Percentiles rank a stretch among this genome's conserved stretches.
Conservation (phyloP, 768 basidiomycete genomes). For the Dendrothele bispora region DNA sequence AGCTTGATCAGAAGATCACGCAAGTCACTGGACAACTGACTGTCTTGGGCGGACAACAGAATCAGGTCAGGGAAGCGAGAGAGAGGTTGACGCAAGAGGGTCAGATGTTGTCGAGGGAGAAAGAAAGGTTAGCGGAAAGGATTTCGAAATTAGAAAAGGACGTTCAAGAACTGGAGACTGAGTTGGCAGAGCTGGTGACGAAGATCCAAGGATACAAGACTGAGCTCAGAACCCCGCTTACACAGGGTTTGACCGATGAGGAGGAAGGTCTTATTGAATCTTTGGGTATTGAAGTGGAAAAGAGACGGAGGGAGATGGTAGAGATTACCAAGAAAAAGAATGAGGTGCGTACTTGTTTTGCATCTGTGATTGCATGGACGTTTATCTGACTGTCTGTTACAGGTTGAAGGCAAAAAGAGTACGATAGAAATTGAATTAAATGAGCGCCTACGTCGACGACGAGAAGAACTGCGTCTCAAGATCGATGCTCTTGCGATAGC, state of each 20-base stretch:
- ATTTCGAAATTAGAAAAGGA: slow-evolving; percentile 65
- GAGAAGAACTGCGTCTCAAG: slow-evolving; percentile 75
- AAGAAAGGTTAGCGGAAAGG: slow-evolving; percentile 64
- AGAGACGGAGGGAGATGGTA: slow-evolving; percentile 65
- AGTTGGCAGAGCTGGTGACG: slow-evolving; percentile 59
- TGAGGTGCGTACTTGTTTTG: slow-evolving; percentile 52
- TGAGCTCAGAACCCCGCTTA: slow-evolving; percentile 77
- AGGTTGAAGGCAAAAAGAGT: slow-evolving; percentile 79
- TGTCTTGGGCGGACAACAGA: slow-evolving; percentile 66
- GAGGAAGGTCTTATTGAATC: slow-evolving; percentile 68
- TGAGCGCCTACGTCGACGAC: slow-evolving; percentile 79
- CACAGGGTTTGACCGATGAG: slow-evolving; percentile 66
- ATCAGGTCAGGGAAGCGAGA: slow-evolving; percentile 65
- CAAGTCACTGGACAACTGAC: slow-evolving; percentile 70
- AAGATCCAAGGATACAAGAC: slow-evolving; percentile 63
- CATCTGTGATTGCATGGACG: slow-evolving; percentile 7
- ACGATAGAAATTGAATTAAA: slow-evolving; percentile 90
- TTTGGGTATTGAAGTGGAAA: slow-evolving; percentile 77
- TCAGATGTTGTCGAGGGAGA: slow-evolving; percentile 58
- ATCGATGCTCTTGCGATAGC: slow-evolving; percentile 74
- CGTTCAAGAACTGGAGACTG: slow-evolving; percentile 70
- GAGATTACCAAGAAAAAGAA: slow-evolving; percentile 67
- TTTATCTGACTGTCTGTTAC: neutral
- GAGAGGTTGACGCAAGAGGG: slow-evolving; percentile 69
- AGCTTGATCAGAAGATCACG: slow-evolving; percentile 87